Percentiles rank a stretch among this genome's conserved stretches.
Evolutionary conservation across 192 early-diverging fungal genomes (phyloP).

Genomic region (Lobosporangium transversale): DNA sequence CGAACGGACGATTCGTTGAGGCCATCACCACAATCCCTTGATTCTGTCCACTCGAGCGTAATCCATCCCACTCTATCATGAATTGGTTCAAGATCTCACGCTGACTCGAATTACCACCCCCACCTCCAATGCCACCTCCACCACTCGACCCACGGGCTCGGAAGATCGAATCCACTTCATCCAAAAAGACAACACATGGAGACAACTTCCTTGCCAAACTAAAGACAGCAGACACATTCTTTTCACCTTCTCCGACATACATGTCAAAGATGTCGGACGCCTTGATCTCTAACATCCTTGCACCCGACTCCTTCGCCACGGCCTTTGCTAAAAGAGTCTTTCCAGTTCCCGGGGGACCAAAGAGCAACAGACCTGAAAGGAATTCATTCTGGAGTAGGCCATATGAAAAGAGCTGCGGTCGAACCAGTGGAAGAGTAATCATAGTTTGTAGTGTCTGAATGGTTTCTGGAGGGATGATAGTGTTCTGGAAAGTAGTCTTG

Average conservation of each 20-base stretch:
- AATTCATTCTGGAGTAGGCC: conserved; percentile 75
- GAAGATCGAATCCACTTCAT: conserved; percentile 95
- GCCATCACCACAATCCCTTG: conserved; percentile 87
- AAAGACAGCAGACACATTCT: conserved; percentile 94
- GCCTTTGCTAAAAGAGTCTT: conserved; percentile 90
- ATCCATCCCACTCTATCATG: conserved; percentile 97
- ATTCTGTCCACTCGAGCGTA: conserved; percentile 71
- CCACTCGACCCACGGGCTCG: conserved; percentile 67
- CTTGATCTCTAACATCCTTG: conserved; percentile 80
- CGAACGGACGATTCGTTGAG: conserved; percentile 96
- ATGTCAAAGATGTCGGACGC: conserved; percentile 85
- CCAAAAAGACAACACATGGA: conserved; percentile 97
- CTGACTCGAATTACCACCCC: conserved; percentile 64
- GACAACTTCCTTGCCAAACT: conserved; percentile 89
- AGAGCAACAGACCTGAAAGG: conserved; percentile 81
- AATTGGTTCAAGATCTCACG: conserved; percentile 93
- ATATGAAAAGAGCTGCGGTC: conserved; percentile 80
- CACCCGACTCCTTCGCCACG: conserved; percentile 84
- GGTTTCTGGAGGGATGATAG: conserved; percentile 78
- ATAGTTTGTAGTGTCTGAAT: conserved; percentile 89
- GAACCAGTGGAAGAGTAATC: conserved; percentile 78
- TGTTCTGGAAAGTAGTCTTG: conserved; percentile 70
- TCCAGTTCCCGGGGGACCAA: conserved; percentile 89
- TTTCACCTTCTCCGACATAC: conserved; percentile 97
- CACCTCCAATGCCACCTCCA: conserved; percentile 30